Evolutionary conservation across 2,329 filamentous ascomycete species (phyloP), one percentile per base, ranked within the genome.

Genomic region (Monosporascus sp.): DNA sequence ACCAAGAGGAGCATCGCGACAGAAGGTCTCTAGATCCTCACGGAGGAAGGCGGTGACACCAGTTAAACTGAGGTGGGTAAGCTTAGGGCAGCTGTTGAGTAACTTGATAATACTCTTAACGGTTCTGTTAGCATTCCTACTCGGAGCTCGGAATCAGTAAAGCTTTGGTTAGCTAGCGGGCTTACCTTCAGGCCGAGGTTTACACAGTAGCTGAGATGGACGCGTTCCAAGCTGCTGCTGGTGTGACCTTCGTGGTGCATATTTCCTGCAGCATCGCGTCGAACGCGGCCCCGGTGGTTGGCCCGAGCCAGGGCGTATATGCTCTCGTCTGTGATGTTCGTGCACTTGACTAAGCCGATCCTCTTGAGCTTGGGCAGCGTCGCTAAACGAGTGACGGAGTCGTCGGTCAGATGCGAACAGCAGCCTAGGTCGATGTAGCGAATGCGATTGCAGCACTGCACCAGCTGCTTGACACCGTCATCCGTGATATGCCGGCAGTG

Each of bases 401-500:
- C 79, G 63, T 99, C 94, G 0, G 94, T 97, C 56, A 99, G 76
- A 62, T 90, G 86, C 15, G 82, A 83, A 71, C 94, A 99, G 74
- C 94, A 97, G n/a, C 94, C 94, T 44, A 99, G 76, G 67, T 99
- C 94, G 59, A 99, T 99, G 69, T 99, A 99, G 52, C 94, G 83
- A 60, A 99, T 97, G 24, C 94, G 85, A 65, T 93, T 97, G 77
- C 94, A 99, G 50, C 78, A 78, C 60, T 87, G 86, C 39, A 97
- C 90, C 35, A 99, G 78, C 52, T 85, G 86, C 62, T 89, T 88
- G 18, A 99, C 90, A 1, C 90, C 92, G 37, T 85, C 80, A 66
- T 99, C 94, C 0, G 93, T 97, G 65, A 99, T 92, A 47, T 92
- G 85, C 27, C 84, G 83, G 70, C 94, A 99, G 70, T 99, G 94